These are phyloP conservation scores for Curvularia verruculosa DNA, from an alignment of 2,329 filamentous ascomycete genomes.

Conservation along the genomic window DNA sequence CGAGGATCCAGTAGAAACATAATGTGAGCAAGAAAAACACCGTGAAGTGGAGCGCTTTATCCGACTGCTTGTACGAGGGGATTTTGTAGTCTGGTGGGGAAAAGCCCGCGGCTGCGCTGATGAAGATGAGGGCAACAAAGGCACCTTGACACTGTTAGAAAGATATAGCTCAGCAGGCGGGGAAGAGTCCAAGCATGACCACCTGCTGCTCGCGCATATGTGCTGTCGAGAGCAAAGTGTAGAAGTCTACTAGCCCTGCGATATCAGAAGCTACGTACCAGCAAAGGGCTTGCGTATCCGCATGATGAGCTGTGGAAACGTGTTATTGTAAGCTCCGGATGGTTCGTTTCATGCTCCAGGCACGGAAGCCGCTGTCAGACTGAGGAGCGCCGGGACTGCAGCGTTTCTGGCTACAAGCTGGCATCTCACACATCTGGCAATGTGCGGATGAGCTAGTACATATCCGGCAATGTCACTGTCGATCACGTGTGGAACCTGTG, in stretches of 20 bases:
- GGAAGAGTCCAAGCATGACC: background rate
- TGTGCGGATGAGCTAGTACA: slow-evolving; percentile 2
- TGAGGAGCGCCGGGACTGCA: slow-evolving; percentile 8
- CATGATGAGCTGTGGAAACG: slow-evolving; percentile 3
- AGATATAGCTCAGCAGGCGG: background rate
- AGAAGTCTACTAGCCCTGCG: slow-evolving; percentile 1
- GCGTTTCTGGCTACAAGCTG: slow-evolving; percentile 14
- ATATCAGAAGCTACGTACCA: slow-evolving; percentile 13
- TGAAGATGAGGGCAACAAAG: slow-evolving; percentile 65
- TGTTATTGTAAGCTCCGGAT: slow-evolving; percentile 6
- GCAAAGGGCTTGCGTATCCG: slow-evolving; percentile 20
- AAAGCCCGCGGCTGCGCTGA: slow-evolving; percentile 76
- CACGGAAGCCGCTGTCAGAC: slow-evolving; percentile 5
- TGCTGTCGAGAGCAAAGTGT: background rate
- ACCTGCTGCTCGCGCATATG: background rate
- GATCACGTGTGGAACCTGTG: slow-evolving; percentile 21
- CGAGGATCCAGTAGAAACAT: slow-evolving; percentile 94
- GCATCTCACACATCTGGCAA: slow-evolving; percentile 15
- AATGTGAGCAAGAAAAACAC: slow-evolving; percentile 90
- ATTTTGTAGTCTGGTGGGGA: slow-evolving; percentile 57
- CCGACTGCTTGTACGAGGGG: slow-evolving; percentile 70
- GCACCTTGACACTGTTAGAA: slow-evolving; percentile 41
- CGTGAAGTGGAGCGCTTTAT: slow-evolving; percentile 85
- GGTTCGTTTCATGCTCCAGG: slow-evolving; percentile 2
- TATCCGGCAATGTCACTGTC: background rate